Evolutionary conservation across 176 grass and related monocot species (phyloP), one percentile per base, ranked within the genome.

Genomic region (Pontederia paniculata): DNA sequence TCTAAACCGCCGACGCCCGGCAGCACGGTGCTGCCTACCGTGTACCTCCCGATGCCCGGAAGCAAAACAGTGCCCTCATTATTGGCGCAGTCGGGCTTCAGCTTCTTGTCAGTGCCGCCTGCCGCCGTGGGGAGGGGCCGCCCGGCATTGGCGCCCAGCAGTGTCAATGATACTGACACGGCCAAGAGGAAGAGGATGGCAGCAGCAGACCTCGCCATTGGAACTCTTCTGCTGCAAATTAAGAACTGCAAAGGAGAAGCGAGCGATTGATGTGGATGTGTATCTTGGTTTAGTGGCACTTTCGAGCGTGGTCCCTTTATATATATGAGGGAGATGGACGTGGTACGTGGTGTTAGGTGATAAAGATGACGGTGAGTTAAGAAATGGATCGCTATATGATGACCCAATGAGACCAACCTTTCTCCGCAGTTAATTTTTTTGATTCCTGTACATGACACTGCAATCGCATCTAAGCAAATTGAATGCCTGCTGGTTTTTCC

Each of bases 41-140:
- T 62, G 76, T 58, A 76, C 17, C 85, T 41, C 9, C 82, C 82
- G 20, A 89, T 2, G 25, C 82, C 85, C 1, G 90, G 90, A 72
- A 89, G 76, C 60, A 66, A 1, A 46, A 81, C 76, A 17, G 76
- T 76, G 51, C 68, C 74, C 18, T 72, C 69, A 1, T 61, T 56
- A 5, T 0, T 9, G 21, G n/a, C 6, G 16, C 10, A 10, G 6
- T 56, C 43, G 1, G 14, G 9, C 22, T 49, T 16, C 16, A 41
- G 48, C 42, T 41, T 55, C 9, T 52, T 10, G 0, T 25, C 10
- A 5, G 31, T 2, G 18, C 10, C 17, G 2, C 12, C 17, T 14
- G 44, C 12, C 13, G 2, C 15, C 9, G 13, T 21, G 6, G 68
- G 44, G 5, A 23, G 21, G 10, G 0, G 12, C 47, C 54, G 23